Evolutionary conservation across 2,329 filamentous ascomycete genomes (phyloP).

Genomic region (Ampelomyces quisqualis): DNA sequence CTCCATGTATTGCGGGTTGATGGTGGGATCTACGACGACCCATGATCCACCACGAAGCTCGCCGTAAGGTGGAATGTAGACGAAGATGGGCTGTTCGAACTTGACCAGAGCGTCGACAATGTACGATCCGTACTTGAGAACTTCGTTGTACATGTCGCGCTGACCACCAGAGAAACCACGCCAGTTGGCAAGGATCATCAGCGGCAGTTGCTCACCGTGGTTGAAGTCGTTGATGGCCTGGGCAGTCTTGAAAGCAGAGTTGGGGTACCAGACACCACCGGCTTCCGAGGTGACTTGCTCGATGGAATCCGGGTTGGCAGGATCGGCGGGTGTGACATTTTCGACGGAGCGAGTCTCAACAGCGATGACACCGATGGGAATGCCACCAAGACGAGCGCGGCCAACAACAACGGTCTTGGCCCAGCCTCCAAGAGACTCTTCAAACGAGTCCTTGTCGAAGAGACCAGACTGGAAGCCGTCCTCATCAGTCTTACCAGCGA

Average conservation of each 20-base stretch:
- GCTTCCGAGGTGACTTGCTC: constrained; percentile 94
- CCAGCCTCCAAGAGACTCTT: constrained; percentile 95
- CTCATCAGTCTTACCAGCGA: constrained; percentile 80
- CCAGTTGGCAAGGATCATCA: constrained; percentile 99
- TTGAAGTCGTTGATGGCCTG: constrained; percentile 99
- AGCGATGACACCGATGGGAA: constrained; percentile 96
- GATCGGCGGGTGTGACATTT: constrained; percentile 94
- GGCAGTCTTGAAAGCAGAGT: constrained; percentile 99
- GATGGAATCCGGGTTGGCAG: constrained; percentile 96
- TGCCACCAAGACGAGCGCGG: constrained; percentile 92
- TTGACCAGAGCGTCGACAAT: constrained; percentile 98
- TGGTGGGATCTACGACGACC: constrained; percentile 98
- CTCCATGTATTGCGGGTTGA: constrained; percentile 95
- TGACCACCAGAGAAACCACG: constrained; percentile 99
- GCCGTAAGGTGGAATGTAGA: constrained; percentile 95
- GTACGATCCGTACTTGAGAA: constrained; percentile 98
- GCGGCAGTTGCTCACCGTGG: constrained; percentile 92
- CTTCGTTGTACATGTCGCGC: constrained; percentile 99
- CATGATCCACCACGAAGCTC: constrained; percentile 98
- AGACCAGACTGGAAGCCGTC: constrained; percentile 86
- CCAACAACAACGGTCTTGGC: constrained; percentile 95
- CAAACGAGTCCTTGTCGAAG: constrained; percentile 95
- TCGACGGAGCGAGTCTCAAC: constrained; percentile 95
- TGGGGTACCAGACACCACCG: constrained; percentile 99
- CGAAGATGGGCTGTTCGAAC: constrained; percentile 97